phyloP scores from a whole-genome alignment of 2,329 filamentous ascomycete species.

The Nothopassalora personata region DNA sequence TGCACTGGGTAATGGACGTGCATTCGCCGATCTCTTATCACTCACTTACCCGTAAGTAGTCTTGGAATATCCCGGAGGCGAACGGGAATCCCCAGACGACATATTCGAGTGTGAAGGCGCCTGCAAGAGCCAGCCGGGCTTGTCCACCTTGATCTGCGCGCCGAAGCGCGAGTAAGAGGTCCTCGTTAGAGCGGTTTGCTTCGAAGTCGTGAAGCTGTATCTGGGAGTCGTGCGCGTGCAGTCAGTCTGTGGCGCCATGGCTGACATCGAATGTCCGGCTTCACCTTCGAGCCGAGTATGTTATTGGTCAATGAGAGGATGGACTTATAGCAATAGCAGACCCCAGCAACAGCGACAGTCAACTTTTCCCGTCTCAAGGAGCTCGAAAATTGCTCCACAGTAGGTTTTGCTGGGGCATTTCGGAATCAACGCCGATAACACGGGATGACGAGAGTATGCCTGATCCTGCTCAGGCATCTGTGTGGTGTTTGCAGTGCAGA shows the following conservation, averaged over 20 bases:
- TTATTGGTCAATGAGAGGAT: too few relatives aligned
- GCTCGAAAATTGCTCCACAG: neutral
- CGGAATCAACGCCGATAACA: neutral
- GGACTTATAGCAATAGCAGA: neutral
- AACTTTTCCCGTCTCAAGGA: neutral
- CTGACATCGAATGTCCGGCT: too few relatives aligned
- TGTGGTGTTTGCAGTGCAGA: neutral
- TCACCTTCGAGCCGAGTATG: too few relatives aligned
- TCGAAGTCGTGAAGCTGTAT: neutral
- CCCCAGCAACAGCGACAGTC: neutral
- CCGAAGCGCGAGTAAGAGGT: neutral
- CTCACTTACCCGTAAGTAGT: neutral
- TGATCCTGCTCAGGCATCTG: neutral
- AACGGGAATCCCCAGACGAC: slow-evolving; percentile 3
- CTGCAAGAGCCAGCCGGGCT: neutral
- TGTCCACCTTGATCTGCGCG: neutral
- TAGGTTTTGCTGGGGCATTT: neutral
- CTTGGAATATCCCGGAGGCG: slow-evolving; percentile 3
- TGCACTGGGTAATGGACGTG: too few relatives aligned
- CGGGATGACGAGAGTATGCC: neutral
- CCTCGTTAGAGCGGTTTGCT: neutral
- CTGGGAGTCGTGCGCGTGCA: neutral
- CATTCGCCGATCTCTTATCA: too few relatives aligned
- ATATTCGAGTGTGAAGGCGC: neutral
- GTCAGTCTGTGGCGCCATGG: neutral